Percentiles rank a stretch among this genome's conserved stretches.
These are phyloP conservation scores for Aspergillus cejpii DNA, from an alignment of 2,329 filamentous ascomycete species.

Conservation along the genomic window DNA sequence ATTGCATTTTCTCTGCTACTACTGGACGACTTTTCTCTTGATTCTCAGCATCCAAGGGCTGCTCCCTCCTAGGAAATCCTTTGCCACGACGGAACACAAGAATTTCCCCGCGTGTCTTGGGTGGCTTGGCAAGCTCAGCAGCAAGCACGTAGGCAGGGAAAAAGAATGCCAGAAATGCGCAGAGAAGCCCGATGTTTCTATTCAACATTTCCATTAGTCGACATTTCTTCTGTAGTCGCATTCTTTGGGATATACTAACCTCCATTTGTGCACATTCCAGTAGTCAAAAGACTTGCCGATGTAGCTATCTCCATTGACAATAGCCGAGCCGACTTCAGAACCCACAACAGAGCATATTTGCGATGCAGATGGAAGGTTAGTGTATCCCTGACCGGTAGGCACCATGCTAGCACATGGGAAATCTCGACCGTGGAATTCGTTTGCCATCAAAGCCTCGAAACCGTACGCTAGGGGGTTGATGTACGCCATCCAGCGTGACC, in stretches of 20 bases:
- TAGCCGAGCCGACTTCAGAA: slow-evolving; percentile 45
- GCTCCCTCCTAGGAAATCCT: neutral
- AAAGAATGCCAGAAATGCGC: slow-evolving; percentile 56
- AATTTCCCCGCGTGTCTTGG: slow-evolving; percentile 67
- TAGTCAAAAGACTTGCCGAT: slow-evolving; percentile 52
- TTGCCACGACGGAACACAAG: slow-evolving; percentile 60
- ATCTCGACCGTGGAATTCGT: slow-evolving; percentile 63
- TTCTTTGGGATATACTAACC: too few relatives aligned
- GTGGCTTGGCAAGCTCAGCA: slow-evolving; percentile 44
- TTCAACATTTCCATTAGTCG: too few relatives aligned
- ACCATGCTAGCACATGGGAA: slow-evolving; percentile 47
- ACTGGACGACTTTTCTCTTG: slow-evolving; percentile 39
- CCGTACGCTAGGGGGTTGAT: slow-evolving; percentile 69
- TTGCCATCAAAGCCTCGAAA: slow-evolving; percentile 72
- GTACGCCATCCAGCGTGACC: slow-evolving; percentile 75
- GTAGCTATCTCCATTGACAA: slow-evolving; percentile 57
- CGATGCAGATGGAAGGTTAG: slow-evolving; percentile 30
- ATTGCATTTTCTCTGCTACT: neutral
- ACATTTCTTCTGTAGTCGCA: too few relatives aligned
- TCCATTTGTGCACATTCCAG: slow-evolving; percentile 54
- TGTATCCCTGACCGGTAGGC: slow-evolving; percentile 31
- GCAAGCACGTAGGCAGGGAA: slow-evolving; percentile 49
- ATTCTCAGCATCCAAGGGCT: slow-evolving; percentile 40
- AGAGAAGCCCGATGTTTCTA: slow-evolving; percentile 61
- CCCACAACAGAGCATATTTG: slow-evolving; percentile 52